Evolutionary conservation across 2,329 filamentous ascomycete genomes (phyloP).

Genomic region (Apiospora arundinis): DNA sequence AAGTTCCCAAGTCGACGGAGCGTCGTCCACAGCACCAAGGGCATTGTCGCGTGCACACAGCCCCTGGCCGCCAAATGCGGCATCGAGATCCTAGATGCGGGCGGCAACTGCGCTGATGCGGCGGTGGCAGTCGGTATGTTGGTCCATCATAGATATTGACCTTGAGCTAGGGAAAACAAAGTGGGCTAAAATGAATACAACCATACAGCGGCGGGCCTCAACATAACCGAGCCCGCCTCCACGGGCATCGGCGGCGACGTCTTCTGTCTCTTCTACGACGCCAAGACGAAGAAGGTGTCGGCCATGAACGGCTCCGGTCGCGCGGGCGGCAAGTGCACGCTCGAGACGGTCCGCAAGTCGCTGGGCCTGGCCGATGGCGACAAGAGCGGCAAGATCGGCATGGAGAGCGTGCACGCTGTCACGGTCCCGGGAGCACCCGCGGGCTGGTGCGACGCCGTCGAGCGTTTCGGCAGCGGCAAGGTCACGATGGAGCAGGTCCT

Average conservation of each 20-base stretch:
- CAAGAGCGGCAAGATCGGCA: slow-evolving; percentile 68
- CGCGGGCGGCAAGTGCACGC: slow-evolving; percentile 69
- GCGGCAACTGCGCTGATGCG: slow-evolving; percentile 96
- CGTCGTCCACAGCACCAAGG: slow-evolving; percentile 90
- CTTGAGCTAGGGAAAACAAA: too few species aligned
- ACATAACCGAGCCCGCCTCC: slow-evolving; percentile 90
- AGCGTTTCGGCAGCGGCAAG: slow-evolving; percentile 88
- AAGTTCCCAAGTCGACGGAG: slow-evolving; percentile 82
- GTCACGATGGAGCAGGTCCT: slow-evolving; percentile 79
- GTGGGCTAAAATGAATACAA: not conserved
- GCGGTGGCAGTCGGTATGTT: slow-evolving; percentile 86
- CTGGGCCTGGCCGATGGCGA: slow-evolving; percentile 68
- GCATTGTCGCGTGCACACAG: slow-evolving; percentile 89
- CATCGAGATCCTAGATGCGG: slow-evolving; percentile 80
- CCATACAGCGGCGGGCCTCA: slow-evolving; percentile 78
- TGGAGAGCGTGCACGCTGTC: slow-evolving; percentile 77
- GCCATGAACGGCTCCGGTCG: slow-evolving; percentile 95
- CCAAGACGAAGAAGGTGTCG: slow-evolving; percentile 78
- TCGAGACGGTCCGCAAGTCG: slow-evolving; percentile 73
- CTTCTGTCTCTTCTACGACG: slow-evolving; percentile 94
- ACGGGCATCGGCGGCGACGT: slow-evolving; percentile 97
- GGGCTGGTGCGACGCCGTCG: slow-evolving; percentile 89
- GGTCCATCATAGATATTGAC: too few species aligned
- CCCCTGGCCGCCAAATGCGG: slow-evolving; percentile 89
- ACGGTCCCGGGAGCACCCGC: slow-evolving; percentile 91